Evolutionary conservation across 2,329 filamentous ascomycete genomes (phyloP), one percentile per base, ranked within the genome.

Genomic region (Blastomyces silverae): DNA sequence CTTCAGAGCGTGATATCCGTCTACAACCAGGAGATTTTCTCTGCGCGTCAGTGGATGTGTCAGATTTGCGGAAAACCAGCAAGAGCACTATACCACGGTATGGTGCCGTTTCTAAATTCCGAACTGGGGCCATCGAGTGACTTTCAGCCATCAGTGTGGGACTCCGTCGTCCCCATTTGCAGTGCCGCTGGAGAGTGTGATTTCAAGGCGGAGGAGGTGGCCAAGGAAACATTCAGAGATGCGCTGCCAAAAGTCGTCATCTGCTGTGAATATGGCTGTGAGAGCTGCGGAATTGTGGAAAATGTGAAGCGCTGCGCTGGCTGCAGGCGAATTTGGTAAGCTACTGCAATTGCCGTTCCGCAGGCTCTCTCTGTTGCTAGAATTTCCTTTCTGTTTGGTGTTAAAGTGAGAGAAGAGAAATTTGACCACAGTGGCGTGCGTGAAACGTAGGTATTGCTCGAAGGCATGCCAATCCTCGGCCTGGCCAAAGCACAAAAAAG

Each of bases 91-190:
- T 58, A 42, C 56, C 56, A 58, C n/a, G 6, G 20, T n/a, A 22
- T 39, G n/a, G n/a, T 42, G 22, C 20, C 56, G 5, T 42, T 42
- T 39, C 37, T 58, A n/a, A 28, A 13, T n/a, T 10, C 56, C 13
- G 20, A n/a, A 25, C 34, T 42, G 10, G 56, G 34, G 34, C 8
- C 37, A 25, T 58, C 37, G 4, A 6, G 20, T 17, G 11, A n/a
- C 13, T 58, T 22, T 58, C 56, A 42, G 3, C 56, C 56, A 15
- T 44, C 34, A n/a, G 79, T 76, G 25, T 82, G 76, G 50, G 48
- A 58, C 34, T 46, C 62, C 39, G 20, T 44, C 37, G 22, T 61
- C 6, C n/a, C 56, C 28, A 57, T 58, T 34, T 52, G 61, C 15
- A 25, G 11, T 20, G 22, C 63, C 11, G n/a, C 20, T 8, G 44